A percentile compares a stretch with the other conserved stretches of the same genome.
Conservation (phyloP, 2,329 filamentous ascomycete genomes). For the Colletotrichum sp. region DNA sequence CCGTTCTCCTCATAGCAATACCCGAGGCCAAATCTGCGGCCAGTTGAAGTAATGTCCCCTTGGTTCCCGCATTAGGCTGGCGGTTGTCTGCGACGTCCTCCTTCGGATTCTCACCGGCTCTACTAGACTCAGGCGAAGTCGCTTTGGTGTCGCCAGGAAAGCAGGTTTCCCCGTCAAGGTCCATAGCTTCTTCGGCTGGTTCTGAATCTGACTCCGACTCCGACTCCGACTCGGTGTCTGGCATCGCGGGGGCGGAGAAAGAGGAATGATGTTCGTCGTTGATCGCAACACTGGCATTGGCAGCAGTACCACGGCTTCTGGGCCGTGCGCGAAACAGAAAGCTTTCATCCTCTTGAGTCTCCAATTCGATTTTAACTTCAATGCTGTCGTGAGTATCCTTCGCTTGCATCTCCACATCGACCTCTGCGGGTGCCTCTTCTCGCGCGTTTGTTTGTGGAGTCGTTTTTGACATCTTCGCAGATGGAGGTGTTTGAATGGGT, state of each 20-base stretch:
- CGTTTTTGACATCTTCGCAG: neutral
- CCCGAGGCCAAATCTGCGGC: neutral
- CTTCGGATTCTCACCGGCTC: neutral
- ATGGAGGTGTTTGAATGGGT: conserved; percentile 12
- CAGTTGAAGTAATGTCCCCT: neutral
- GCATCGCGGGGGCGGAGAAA: neutral
- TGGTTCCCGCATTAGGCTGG: neutral
- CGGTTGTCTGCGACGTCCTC: neutral
- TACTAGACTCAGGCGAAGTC: neutral
- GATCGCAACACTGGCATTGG: neutral
- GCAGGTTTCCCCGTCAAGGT: conserved; percentile 13
- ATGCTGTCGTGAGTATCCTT: neutral
- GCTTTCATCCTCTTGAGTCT: conserved; percentile 37
- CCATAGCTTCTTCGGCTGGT: neutral
- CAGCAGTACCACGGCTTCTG: neutral
- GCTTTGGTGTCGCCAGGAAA: conserved; percentile 12
- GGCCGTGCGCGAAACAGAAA: conserved; percentile 33
- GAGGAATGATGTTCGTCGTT: neutral
- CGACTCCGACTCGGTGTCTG: neutral
- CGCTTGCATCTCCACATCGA: neutral
- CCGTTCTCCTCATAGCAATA: neutral
- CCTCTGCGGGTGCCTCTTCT: neutral
- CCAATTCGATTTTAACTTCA: neutral
- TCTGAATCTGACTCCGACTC: neutral
- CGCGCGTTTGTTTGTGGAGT: neutral